Percentiles rank a stretch among this genome's conserved stretches.
Evolutionary conservation across 176 grass and related monocot species (phyloP).

Genomic region (Pharus latifolius): DNA sequence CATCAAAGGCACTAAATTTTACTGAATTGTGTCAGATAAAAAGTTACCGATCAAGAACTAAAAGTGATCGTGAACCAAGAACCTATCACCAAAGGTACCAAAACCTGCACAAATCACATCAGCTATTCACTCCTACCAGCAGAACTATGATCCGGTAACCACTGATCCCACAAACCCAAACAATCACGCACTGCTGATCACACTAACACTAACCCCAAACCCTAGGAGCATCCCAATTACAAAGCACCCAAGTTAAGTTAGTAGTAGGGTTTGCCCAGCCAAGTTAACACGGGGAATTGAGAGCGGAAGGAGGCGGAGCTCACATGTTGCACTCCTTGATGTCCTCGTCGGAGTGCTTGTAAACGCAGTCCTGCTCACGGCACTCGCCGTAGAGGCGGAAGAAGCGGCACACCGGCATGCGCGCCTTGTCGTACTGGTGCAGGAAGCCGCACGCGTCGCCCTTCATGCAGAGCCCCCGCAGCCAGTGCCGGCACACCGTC

Average conservation of each 20-base stretch:
- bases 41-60: no score
- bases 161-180: background rate
- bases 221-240: no score
- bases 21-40: background rate
- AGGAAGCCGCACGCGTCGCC: slow-evolving; percentile 90
- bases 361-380: slow-evolving; percentile 86
- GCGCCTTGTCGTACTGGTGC: slow-evolving; percentile 98
- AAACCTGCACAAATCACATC: no score
- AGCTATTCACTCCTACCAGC: no score
- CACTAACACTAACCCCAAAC: background rate
- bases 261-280: background rate
- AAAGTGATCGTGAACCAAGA: no score
- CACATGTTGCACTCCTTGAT: slow-evolving; percentile 99
- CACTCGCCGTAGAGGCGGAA: slow-evolving; percentile 89
- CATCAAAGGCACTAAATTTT: background rate
- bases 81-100: no score
- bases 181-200: background rate
- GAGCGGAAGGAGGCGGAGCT: background rate
- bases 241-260: background rate
- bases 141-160: no score
- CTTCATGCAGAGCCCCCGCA: slow-evolving; percentile 95
- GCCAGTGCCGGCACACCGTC: slow-evolving; percentile 97
- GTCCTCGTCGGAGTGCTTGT: slow-evolving; percentile 95
- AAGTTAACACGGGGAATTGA: background rate
- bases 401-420: slow-evolving; percentile 99